phyloP scores from a whole-genome alignment of 2,329 filamentous ascomycete species.

The Drechslerella dactyloides region DNA sequence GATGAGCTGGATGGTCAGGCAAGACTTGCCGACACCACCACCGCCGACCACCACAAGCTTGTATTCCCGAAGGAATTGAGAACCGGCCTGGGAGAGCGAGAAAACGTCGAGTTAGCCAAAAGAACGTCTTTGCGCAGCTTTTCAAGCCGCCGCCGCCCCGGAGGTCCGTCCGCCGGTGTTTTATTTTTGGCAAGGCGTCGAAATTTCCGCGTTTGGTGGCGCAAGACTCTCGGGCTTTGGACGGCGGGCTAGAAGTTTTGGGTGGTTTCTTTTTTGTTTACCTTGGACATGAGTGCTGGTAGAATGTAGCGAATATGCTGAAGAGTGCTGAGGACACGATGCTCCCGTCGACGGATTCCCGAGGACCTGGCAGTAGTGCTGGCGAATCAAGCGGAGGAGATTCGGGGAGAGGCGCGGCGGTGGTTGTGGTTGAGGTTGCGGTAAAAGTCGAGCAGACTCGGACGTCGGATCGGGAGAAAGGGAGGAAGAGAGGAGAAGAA shows the following conservation, averaged over 20 bases:
- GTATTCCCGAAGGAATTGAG: constrained; percentile 84
- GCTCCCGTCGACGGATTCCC: background rate
- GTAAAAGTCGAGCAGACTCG: background rate
- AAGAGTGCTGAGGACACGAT: background rate
- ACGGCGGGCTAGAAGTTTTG: background rate
- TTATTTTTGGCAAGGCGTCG: background rate
- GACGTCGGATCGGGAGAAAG: background rate
- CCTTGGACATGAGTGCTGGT: constrained; percentile 5
- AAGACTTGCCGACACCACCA: constrained; percentile 98
- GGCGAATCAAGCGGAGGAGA: background rate
- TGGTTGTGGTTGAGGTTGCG: background rate
- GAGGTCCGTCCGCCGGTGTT: background rate
- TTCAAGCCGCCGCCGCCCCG: background rate
- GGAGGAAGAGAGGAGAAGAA: background rate
- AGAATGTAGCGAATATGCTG: background rate
- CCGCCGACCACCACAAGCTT: constrained; percentile 97
- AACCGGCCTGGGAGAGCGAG: constrained; percentile 17
- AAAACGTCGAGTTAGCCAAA: constrained; percentile 2
- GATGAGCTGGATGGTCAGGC: constrained; percentile 95
- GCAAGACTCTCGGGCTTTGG: no score
- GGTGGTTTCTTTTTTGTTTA: background rate
- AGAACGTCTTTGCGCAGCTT: background rate
- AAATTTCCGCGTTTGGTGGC: background rate
- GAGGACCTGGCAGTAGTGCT: background rate
- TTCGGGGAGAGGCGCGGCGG: background rate